A percentile compares a stretch with the other conserved stretches of the same genome.
Conservation (phyloP, 75 land plant genomes). For the Cryptomeria japonica region DNA sequence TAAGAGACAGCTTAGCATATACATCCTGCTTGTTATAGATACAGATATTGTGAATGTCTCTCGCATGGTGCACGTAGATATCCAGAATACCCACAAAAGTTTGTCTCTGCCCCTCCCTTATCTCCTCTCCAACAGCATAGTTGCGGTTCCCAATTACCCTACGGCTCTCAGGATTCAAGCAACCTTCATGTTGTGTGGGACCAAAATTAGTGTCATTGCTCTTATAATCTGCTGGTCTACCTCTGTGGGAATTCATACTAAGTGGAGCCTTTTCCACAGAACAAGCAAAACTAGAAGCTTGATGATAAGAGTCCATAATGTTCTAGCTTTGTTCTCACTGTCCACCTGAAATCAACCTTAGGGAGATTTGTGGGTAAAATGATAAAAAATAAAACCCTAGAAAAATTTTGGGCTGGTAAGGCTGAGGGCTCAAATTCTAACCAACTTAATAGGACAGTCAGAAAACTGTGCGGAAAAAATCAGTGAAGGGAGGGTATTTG, state of each 20-base stretch:
- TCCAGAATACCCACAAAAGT: conserved; percentile 54
- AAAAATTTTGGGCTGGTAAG: neutral
- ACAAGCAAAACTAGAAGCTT: neutral
- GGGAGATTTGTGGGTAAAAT: neutral
- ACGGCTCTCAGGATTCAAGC: neutral
- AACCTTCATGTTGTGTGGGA: neutral
- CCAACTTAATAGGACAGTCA: neutral
- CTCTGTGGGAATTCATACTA: neutral
- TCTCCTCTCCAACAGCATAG: neutral
- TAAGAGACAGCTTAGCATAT: conserved; percentile 71
- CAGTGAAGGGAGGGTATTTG: neutral
- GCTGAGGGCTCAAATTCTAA: neutral
- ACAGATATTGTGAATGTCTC: conserved; percentile 82
- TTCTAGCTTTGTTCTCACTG: too few relatives aligned
- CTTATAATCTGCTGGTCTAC: neutral
- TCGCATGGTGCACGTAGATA: conserved; percentile 62
- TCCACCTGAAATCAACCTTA: neutral
- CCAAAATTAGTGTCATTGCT: neutral
- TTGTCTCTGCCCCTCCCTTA: neutral
- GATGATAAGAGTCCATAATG: conserved; percentile 5
- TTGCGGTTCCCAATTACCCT: neutral
- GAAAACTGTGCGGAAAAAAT: neutral
- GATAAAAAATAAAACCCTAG: neutral
- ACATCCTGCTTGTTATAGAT: conserved; percentile 92
- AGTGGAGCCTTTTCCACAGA: neutral